Percentiles rank a stretch among this genome's conserved stretches.
Evolutionary conservation across 805 yeast genomes (phyloP).

Genomic region (Teunomyces barrocoloradensis): DNA sequence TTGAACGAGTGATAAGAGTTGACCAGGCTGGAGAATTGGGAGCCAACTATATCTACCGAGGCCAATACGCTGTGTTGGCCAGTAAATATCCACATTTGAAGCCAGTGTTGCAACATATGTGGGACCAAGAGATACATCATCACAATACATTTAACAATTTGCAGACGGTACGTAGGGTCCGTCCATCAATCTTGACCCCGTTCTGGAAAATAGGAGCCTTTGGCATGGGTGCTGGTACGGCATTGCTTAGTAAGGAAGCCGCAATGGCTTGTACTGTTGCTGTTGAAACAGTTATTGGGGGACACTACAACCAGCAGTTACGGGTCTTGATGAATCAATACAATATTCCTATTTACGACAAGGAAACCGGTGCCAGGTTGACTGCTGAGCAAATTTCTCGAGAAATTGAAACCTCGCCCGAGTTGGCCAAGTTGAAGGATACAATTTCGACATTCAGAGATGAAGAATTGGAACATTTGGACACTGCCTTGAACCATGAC

Average conservation of each 20-base stretch:
- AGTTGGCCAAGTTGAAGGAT: slow-evolving; percentile 54
- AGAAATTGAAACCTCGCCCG: slow-evolving; percentile 44
- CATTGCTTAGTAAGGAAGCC: slow-evolving; percentile 84
- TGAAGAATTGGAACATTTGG: slow-evolving; percentile 91
- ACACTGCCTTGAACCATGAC: slow-evolving; percentile 89
- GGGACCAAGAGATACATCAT: slow-evolving; percentile 96
- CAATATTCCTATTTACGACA: slow-evolving; percentile 42
- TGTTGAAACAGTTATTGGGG: slow-evolving; percentile 96
- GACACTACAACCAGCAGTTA: slow-evolving; percentile 89
- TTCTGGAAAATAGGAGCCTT: slow-evolving; percentile 91
- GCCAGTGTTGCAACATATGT: slow-evolving; percentile 87
- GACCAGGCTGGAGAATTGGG: slow-evolving; percentile 99
- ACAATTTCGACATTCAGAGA: slow-evolving; percentile 79
- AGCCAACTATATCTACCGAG: slow-evolving; percentile 88
- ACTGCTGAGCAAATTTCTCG: slow-evolving; percentile 19
- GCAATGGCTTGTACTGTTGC: slow-evolving; percentile 99
- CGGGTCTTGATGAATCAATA: slow-evolving; percentile 71
- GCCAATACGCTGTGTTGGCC: slow-evolving; percentile 78
- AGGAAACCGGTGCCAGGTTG: slow-evolving; percentile 30
- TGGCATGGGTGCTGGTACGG: slow-evolving; percentile 83
- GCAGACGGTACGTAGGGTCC: slow-evolving; percentile 73
- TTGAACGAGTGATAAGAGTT: slow-evolving; percentile 78
- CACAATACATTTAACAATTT: slow-evolving; percentile 78
- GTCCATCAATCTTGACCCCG: slow-evolving; percentile 92
- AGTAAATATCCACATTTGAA: slow-evolving; percentile 69